Conservation (phyloP, 768 basidiomycete genomes). For the Suillus discolor region DNA sequence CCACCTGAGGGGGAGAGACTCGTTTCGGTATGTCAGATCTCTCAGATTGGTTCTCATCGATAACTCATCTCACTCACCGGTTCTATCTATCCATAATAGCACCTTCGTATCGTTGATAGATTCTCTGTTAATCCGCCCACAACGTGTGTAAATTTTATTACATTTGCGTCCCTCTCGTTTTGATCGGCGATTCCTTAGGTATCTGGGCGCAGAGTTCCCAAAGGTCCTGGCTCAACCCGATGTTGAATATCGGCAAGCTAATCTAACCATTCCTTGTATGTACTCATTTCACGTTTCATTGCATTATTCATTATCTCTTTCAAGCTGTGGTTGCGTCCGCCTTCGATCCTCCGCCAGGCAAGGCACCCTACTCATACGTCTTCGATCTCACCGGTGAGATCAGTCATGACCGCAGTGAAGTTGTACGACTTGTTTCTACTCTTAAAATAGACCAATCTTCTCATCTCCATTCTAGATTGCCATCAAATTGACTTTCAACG, state of each 20-base stretch:
- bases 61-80: conserved; percentile 9
- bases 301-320: conserved; percentile 18
- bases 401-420: conserved; percentile 71
- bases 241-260: conserved; percentile 83
- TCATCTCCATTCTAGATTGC: conserved; percentile 57
- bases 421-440: conserved; percentile 45
- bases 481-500: conserved; percentile 71
- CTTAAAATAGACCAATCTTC: conserved; percentile 10
- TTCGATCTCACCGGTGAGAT: conserved; percentile 88
- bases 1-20: conserved; percentile 67
- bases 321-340: conserved; percentile 66
- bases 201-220: conserved; percentile 77
- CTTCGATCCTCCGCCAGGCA: conserved; percentile 74
- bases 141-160: conserved; percentile 47
- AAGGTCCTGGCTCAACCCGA: conserved; percentile 64
- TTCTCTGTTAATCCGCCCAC: conserved; percentile 75
- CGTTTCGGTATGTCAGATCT: conserved; percentile 60
- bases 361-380: conserved; percentile 73
- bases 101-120: conserved; percentile 74
- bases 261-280: conserved; percentile 74
- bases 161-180: conserved; percentile 16
- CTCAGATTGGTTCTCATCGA: conserved; percentile 16
- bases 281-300: conserved; percentile 12
- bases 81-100: conserved; percentile 37
- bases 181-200: conserved; percentile 44